These are phyloP conservation scores for Cydonia oblonga DNA, from an alignment of 331 rosid species.

Conservation along the genomic window DNA sequence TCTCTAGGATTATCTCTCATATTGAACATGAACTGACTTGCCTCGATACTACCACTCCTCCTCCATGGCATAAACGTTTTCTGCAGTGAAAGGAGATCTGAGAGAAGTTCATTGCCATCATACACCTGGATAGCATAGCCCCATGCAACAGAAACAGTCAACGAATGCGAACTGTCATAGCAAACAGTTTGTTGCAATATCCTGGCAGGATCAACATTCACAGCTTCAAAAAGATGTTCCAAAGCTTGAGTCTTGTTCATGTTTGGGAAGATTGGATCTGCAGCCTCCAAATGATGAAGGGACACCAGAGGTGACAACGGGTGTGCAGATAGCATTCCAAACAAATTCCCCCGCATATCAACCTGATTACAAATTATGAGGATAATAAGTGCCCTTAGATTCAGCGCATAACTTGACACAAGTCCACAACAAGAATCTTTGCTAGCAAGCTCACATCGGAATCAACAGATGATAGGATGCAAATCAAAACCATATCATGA, in stretches of 20 bases:
- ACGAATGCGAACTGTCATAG: conserved; percentile 47
- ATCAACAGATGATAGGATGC: background rate
- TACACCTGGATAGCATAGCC: conserved; percentile 66
- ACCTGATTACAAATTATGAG: conserved; percentile 30
- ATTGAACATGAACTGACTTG: conserved; percentile 44
- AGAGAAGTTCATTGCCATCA: conserved; percentile 58
- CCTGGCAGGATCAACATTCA: conserved; percentile 60
- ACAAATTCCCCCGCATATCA: conserved; percentile 80
- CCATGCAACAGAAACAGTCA: conserved; percentile 80
- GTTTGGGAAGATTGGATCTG: conserved; percentile 67
- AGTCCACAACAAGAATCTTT: background rate
- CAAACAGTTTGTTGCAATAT: conserved; percentile 77
- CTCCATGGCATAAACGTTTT: conserved; percentile 76
- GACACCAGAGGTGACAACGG: conserved; percentile 70
- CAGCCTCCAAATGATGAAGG: conserved; percentile 80
- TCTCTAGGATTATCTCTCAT: conserved; percentile 56
- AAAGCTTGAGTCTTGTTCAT: conserved; percentile 54
- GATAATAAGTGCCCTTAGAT: background rate
- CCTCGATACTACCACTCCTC: conserved; percentile 37
- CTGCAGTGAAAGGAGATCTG: conserved; percentile 52
- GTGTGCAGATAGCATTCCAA: conserved; percentile 79
- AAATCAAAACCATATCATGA: background rate
- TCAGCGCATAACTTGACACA: background rate
- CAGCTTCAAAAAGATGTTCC: conserved; percentile 59
- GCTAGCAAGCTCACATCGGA: background rate